Percentiles rank a stretch among this genome's conserved stretches.
Evolutionary conservation across 2,329 filamentous ascomycete genomes (phyloP).

Genomic region (Penicillium sp.): DNA sequence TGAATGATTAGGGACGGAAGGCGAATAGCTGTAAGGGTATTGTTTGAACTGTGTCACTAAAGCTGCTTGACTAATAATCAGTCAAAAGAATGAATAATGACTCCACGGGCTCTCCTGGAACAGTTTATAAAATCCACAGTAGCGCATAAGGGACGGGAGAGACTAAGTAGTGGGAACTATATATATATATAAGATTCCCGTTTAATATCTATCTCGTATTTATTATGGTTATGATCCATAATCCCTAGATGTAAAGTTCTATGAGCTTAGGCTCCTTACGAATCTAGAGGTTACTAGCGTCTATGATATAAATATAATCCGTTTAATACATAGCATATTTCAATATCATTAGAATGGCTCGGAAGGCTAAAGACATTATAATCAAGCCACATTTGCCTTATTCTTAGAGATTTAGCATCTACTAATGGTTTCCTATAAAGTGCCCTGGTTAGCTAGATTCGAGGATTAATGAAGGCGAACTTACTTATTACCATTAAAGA

Average conservation of each 20-base stretch:
- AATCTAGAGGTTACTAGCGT: slow-evolving; percentile 15
- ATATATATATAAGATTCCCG: too few species aligned
- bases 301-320: slow-evolving; percentile 21
- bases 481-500: slow-evolving; percentile 21
- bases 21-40: not conserved
- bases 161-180: too few species aligned
- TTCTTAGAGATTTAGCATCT: slow-evolving; percentile 24
- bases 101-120: too few species aligned
- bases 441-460: slow-evolving; percentile 15
- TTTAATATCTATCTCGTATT: too few species aligned
- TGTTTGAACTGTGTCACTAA: not conserved
- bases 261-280: slow-evolving; percentile 12
- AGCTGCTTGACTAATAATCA: slow-evolving; percentile 1
- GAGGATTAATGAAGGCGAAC: slow-evolving; percentile 14
- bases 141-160: too few species aligned
- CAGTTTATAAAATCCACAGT: too few species aligned
- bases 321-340: slow-evolving; percentile 17
- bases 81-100: too few species aligned
- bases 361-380: slow-evolving; percentile 19
- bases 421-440: slow-evolving; percentile 18
- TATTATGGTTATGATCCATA: not conserved
- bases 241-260: slow-evolving; percentile 6
- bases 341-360: slow-evolving; percentile 18
- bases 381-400: slow-evolving; percentile 22
- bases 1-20: not conserved